A percentile compares a stretch with the other conserved stretches of the same genome.
phyloP scores from a whole-genome alignment of 371 early-diverging fungal genomes.

The Mortierella sp. region DNA sequence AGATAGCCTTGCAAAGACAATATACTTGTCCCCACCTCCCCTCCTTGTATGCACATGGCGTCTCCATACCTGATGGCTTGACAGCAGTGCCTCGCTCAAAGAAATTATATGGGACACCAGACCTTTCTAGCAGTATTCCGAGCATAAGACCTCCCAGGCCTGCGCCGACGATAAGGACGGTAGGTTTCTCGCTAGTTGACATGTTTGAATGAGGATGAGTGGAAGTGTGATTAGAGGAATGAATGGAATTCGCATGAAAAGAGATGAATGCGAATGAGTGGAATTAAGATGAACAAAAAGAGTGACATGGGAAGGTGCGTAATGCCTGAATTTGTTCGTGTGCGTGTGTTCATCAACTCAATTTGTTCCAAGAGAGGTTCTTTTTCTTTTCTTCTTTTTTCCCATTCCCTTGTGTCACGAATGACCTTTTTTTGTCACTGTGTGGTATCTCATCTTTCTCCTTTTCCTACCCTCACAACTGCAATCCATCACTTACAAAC shows the following conservation, averaged over 20 bases:
- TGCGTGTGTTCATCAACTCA: too few species aligned
- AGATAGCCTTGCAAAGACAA: background rate
- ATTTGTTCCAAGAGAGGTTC: too few species aligned
- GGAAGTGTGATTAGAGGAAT: background rate
- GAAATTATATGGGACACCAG: background rate
- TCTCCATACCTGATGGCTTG: conserved; percentile 7
- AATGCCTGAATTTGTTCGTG: too few species aligned
- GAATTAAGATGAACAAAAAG: background rate
- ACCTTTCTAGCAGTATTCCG: background rate
- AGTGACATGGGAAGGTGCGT: background rate
- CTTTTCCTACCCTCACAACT: too few species aligned
- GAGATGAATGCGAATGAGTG: background rate
- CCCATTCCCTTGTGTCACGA: too few species aligned
- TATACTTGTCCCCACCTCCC: background rate
- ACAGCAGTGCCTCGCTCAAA: conserved; percentile 7
- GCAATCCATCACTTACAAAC: too few species aligned
- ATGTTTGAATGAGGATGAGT: background rate
- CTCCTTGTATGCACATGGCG: background rate
- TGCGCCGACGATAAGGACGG: conserved; percentile 10
- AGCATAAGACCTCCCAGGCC: conserved; percentile 8
- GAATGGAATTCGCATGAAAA: background rate
- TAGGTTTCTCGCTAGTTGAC: background rate
- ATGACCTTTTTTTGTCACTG: too few species aligned
- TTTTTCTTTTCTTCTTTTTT: too few species aligned
- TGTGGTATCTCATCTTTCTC: too few species aligned